Conservation (phyloP, 2,329 filamentous ascomycete genomes). For the Botrytis hyacinthi region DNA sequence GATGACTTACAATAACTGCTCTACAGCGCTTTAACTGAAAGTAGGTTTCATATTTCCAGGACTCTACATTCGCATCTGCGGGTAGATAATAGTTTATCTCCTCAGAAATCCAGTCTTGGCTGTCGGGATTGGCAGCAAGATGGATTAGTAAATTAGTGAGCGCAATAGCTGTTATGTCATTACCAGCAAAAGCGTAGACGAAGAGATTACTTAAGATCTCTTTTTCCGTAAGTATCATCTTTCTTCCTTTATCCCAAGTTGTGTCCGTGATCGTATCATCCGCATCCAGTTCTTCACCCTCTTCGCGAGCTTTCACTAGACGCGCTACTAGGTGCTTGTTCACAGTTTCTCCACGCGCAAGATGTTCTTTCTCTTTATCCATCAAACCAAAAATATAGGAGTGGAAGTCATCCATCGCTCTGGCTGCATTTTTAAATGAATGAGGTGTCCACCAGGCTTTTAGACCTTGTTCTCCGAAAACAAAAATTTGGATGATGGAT, state of each 20-base stretch:
- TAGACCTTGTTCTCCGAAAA: conserved; percentile 7
- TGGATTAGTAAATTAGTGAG: neutral
- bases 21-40: neutral
- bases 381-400: conserved; percentile 10
- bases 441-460: conserved; percentile 1
- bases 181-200: conserved; percentile 5
- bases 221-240: conserved; percentile 4
- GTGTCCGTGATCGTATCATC: neutral
- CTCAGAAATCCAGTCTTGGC: neutral
- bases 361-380: neutral
- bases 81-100: conserved; percentile 10
- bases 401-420: neutral
- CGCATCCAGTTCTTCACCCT: neutral
- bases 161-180: neutral
- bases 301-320: neutral
- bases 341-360: neutral
- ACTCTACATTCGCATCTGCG: neutral
- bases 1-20: neutral
- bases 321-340: neutral
- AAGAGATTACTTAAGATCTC: conserved; percentile 15
- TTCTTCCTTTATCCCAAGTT: neutral
- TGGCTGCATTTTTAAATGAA: neutral
- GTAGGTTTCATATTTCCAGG: conserved; percentile 1
- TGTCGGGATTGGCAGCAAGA: neutral
- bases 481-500: neutral